A percentile compares a stretch with the other conserved stretches of the same genome.
Evolutionary conservation across 2,329 filamentous ascomycete species (phyloP).

Genomic region (Nothophaeocryptopus gaeumannii): DNA sequence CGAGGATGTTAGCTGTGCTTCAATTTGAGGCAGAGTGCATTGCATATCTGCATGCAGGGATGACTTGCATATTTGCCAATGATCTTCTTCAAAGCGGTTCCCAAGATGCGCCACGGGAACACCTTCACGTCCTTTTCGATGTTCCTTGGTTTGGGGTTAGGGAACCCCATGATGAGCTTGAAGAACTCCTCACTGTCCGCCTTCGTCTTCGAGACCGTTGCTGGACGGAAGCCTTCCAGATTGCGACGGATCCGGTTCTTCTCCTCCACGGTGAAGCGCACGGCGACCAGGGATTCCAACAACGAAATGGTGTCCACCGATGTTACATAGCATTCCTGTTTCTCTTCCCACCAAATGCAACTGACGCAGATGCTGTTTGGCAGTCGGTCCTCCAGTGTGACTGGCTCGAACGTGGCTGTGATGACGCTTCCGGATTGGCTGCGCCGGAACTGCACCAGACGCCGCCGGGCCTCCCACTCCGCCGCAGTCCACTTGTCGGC

Average conservation of each 20-base stretch:
- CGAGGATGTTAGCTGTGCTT: slow-evolving; percentile 34
- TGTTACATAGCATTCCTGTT: slow-evolving; percentile 85
- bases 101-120: slow-evolving; percentile 91
- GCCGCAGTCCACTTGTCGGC: slow-evolving; percentile 76
- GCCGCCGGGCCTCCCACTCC: slow-evolving; percentile 73
- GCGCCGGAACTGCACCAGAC: slow-evolving; percentile 85
- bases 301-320: slow-evolving; percentile 95
- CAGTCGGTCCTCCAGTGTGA: slow-evolving; percentile 74
- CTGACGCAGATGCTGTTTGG: slow-evolving; percentile 90
- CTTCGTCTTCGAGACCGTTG: slow-evolving; percentile 92
- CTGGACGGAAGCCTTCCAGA: slow-evolving; percentile 85
- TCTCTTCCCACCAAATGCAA: slow-evolving; percentile 96
- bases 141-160: slow-evolving; percentile 89
- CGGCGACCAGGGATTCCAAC: slow-evolving; percentile 84
- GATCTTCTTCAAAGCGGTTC: slow-evolving; percentile 90
- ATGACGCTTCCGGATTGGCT: slow-evolving; percentile 79
- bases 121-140: slow-evolving; percentile 99
- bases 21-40: slow-evolving; percentile 20
- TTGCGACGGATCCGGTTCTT: slow-evolving; percentile 98
- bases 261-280: slow-evolving; percentile 90
- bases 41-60: slow-evolving; percentile 28
- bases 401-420: slow-evolving; percentile 72
- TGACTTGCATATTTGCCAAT: slow-evolving; percentile 86
- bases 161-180: slow-evolving; percentile 98
- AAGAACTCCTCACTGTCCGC: slow-evolving; percentile 94